Evolutionary conservation across 257 asterid species (phyloP), one percentile per base, ranked within the genome.

Genomic region (Mitragyna speciosa): DNA sequence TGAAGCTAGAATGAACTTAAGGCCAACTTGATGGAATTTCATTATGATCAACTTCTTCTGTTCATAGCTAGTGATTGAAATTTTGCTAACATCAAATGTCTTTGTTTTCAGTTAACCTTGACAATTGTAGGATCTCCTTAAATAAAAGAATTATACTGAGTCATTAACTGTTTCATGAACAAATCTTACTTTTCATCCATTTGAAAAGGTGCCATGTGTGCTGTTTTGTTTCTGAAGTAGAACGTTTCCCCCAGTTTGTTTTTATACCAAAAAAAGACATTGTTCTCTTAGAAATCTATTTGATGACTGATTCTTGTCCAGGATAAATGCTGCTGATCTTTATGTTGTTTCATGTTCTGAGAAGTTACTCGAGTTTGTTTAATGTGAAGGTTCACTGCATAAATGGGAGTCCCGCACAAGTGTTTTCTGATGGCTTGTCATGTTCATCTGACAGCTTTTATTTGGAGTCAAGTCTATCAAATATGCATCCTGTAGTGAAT

Each of bases 381-480:
- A 54, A 64, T 73, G 54, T 84, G 85, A 76, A 88, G 91, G 86
- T 84, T 67, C 90, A 78, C 75, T 82, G 87, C 76, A 77, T 85
- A 26, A 80, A 80, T 17, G 86, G 85, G 78, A 88, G 91, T 81
- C 90, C 90, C 15, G 30, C 82, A 48, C 89, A 83, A 47, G 80
- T 87, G 45, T 80, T 78, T 81, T 77, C 91, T 17, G 91, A 88
- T 69, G 89, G 84, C 56, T 86, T 80, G 70, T 84, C 91, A 9
- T 86, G 87, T 82, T 79, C 91, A 71, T 86, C 91, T 4, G 87
- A 80, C 47, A 86, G 87, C 85, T 78, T 88, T 24, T 86, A 84
- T 52, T 84, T 87, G 1, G 86, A 81, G 31, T 84, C 88, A 71
- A 83, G 81, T 64, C 79, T 70, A 70, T 74, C 83, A 26, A 80